Evolutionary conservation across 139 green algal genomes (phyloP), one percentile per base, ranked within the genome.

Genomic region (Pedinophyceae sp.): DNA sequence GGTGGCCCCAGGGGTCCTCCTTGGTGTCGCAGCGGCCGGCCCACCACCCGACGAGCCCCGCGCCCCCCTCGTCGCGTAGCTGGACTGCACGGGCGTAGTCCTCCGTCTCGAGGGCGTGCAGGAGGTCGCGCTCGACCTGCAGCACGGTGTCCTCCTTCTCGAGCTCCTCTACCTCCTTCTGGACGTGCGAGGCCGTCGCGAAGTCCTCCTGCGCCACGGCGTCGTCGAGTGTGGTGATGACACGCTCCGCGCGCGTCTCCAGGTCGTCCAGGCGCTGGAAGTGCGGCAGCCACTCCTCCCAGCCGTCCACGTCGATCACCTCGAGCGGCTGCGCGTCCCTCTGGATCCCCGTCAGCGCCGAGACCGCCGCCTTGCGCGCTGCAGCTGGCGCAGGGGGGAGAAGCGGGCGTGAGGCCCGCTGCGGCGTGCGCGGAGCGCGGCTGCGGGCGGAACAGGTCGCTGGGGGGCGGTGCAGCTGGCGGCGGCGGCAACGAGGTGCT

Each of bases 31-130:
- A 57, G n/a, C 60, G 56, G 26, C 68, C 72, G 4, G 61, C 59
- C 84, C 84, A 93, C 84, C 84, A 93, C 24, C 84, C 84, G 25
- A 73, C 19, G 47, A 90, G 48, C 2, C 70, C 55, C 13, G 58
- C 58, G 2, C 61, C 48, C 22, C 66, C 72, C 20, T 65, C 43
- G 61, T 93, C 84, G 6, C 81, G 51, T 30, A 93, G 55, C 29
- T 28, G 27, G 1, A 79, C 79, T 3, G 84, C 84, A 3, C 59
- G 58, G 15, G 27, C 58, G 47, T 86, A 93, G n/a, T 64, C 30
- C 69, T 93, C 83, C 17, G 61, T 24, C 7, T 59, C 38, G 34
- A 93, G 47, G 1, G 80, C 80, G 2, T 7, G 22, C 19, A 72
- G 15, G 25, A 87, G 51, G 30, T 70, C 52, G 10, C 66, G 50